Percentiles rank a stretch among this genome's conserved stretches.
Conservation (phyloP, 169 alveolate genomes). For the Plasmodium adleri region DNA sequence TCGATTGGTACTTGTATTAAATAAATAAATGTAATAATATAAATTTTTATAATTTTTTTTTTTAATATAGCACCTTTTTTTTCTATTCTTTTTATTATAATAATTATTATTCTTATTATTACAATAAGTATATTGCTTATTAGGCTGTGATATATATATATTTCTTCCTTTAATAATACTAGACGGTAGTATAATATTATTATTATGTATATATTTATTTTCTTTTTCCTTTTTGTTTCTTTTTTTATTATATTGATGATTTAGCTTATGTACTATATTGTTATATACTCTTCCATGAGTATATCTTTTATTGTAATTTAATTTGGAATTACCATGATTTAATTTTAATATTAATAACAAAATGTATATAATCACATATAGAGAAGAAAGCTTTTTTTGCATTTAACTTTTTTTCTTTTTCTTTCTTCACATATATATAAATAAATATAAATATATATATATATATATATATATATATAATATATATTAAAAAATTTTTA, state of each 20-base stretch:
- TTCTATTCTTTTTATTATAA: not conserved
- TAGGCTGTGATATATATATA: too few species aligned
- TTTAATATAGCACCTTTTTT: not conserved
- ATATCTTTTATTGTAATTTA: conserved; percentile 23
- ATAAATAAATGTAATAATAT: not conserved
- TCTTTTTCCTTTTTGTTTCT: conserved; percentile 18
- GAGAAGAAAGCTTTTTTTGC: conserved; percentile 14
- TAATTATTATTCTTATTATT: not conserved
- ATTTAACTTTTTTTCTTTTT: conserved; percentile 1
- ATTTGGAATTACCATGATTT: conserved; percentile 48
- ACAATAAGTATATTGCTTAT: too few species aligned
- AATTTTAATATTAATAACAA: not conserved
- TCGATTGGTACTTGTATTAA: not conserved
- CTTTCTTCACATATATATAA: too few species aligned
- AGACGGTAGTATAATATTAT: too few species aligned
- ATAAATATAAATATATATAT: too few species aligned
- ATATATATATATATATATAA: too few species aligned
- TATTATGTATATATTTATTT: not conserved
- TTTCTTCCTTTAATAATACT: too few species aligned
- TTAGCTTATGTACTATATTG: conserved; percentile 3
- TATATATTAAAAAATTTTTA: too few species aligned
- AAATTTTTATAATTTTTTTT: conserved; percentile 3
- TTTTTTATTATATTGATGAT: conserved; percentile 3
- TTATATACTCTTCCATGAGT: conserved; percentile 51
- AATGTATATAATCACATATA: conserved; percentile 31